Evolutionary conservation across 306 rosid species (phyloP).

Genomic region (Vachellia collinsii): DNA sequence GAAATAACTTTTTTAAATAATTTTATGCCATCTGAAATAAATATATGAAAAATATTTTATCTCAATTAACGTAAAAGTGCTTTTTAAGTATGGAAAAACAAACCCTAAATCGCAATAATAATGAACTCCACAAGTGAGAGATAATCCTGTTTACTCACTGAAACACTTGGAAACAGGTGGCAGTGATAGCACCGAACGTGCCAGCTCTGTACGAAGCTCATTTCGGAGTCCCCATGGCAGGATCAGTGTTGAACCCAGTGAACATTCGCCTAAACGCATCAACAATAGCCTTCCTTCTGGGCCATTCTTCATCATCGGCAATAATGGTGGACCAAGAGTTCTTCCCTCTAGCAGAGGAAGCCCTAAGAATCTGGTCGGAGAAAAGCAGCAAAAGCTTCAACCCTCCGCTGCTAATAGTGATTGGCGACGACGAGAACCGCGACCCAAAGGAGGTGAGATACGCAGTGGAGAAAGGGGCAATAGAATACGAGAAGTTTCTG

Average conservation of each 20-base stretch:
- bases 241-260: constrained; percentile 67
- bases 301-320: constrained; percentile 60
- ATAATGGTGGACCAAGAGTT: constrained; percentile 73
- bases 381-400: constrained; percentile 46
- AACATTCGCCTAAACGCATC: constrained; percentile 67
- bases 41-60: too few species aligned
- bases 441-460: constrained; percentile 50
- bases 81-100: too few species aligned
- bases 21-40: too few species aligned
- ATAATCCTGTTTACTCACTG: too few species aligned
- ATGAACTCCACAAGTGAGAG: too few species aligned
- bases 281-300: constrained; percentile 65
- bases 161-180: constrained; percentile 58
- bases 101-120: too few species aligned
- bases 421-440: constrained; percentile 80
- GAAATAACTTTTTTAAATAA: too few species aligned
- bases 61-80: too few species aligned
- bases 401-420: constrained; percentile 72
- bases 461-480: constrained; percentile 58
- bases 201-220: constrained; percentile 94
- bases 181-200: constrained; percentile 86
- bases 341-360: constrained; percentile 65
- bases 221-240: constrained; percentile 75
- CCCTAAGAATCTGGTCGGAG: constrained; percentile 67
- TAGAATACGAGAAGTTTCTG: constrained; percentile 74